Conservation (phyloP, 768 basidiomycete species). For the Tricholoma matsutake region DNA sequence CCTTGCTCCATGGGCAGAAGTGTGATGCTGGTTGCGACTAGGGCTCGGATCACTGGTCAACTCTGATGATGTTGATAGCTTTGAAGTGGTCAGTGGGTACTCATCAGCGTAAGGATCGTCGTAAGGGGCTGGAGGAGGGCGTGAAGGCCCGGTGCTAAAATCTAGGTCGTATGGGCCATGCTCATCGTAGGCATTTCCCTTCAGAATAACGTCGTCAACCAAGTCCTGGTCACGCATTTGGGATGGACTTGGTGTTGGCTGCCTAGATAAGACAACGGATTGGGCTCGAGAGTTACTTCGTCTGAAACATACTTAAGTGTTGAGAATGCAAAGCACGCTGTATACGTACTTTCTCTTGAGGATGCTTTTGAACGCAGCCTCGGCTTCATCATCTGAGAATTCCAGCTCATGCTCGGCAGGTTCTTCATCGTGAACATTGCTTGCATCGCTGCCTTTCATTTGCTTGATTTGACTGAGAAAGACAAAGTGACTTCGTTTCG, state of each 20-base stretch:
- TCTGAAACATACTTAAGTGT: conserved; percentile 30
- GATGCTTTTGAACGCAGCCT: conserved; percentile 65
- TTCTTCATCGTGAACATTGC: conserved; percentile 94
- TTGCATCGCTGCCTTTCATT: conserved; percentile 88
- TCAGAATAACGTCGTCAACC: conserved; percentile 40
- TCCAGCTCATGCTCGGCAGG: conserved; percentile 86
- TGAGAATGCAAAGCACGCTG: conserved; percentile 1
- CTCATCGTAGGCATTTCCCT: conserved; percentile 62
- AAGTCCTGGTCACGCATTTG: conserved; percentile 56
- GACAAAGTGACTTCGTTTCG: conserved; percentile 77
- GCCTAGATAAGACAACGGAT: conserved; percentile 52
- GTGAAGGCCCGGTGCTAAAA: conserved; percentile 50
- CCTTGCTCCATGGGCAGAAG: conserved; percentile 3
- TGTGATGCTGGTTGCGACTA: neutral
- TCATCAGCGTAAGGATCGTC: conserved; percentile 73
- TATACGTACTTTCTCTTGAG: conserved; percentile 55
- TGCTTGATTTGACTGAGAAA: conserved; percentile 69
- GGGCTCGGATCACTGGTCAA: neutral
- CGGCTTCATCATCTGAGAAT: conserved; percentile 94
- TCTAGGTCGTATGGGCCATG: conserved; percentile 69
- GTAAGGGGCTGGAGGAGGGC: conserved; percentile 70
- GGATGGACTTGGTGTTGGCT: conserved; percentile 51
- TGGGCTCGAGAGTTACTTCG: conserved; percentile 49
- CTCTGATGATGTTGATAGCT: neutral
- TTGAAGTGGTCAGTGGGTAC: conserved; percentile 19